Percentiles rank a stretch among this genome's conserved stretches.
phyloP scores from a whole-genome alignment of 495 filamentous ascomycete species.

The Aspergillus sclerotioniger region DNA sequence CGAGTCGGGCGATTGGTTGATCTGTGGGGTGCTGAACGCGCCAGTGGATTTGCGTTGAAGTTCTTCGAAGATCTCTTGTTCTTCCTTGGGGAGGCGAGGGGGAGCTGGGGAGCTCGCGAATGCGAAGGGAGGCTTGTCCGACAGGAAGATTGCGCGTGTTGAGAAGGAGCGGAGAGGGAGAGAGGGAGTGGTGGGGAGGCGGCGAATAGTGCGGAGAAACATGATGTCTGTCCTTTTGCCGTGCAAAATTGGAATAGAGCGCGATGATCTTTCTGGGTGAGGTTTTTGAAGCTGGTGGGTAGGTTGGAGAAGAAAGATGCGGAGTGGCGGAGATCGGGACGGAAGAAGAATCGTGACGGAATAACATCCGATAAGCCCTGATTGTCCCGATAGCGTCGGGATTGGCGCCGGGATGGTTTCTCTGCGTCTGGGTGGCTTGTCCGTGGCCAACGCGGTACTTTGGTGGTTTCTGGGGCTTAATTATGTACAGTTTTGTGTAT shows the following conservation, averaged over 20 bases:
- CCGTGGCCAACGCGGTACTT: neutral
- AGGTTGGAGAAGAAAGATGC: slow-evolving; percentile 1
- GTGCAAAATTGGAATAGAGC: neutral
- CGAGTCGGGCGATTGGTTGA: slow-evolving; percentile 45
- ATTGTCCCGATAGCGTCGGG: slow-evolving; percentile 36
- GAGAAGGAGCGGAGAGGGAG: neutral
- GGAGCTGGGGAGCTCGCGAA: slow-evolving; percentile 63
- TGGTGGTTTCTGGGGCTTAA: neutral
- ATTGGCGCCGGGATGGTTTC: neutral
- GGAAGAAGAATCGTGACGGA: neutral
- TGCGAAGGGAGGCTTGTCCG: slow-evolving; percentile 32
- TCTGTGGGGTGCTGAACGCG: slow-evolving; percentile 65
- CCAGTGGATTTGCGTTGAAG: slow-evolving; percentile 72
- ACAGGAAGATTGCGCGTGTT: neutral
- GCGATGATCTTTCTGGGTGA: neutral
- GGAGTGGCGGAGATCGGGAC: slow-evolving; percentile 15
- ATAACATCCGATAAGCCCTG: slow-evolving; percentile 23
- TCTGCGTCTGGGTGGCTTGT: neutral
- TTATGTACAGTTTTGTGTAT: too few relatives aligned
- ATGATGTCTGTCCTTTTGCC: neutral
- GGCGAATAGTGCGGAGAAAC: neutral
- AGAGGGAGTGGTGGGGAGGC: neutral
- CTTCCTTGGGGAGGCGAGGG: slow-evolving; percentile 77
- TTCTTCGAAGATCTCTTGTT: slow-evolving; percentile 90
- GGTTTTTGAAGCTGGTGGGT: neutral